phyloP scores from a whole-genome alignment of 2,329 filamentous ascomycete genomes.

The Verticillium tricorpus region DNA sequence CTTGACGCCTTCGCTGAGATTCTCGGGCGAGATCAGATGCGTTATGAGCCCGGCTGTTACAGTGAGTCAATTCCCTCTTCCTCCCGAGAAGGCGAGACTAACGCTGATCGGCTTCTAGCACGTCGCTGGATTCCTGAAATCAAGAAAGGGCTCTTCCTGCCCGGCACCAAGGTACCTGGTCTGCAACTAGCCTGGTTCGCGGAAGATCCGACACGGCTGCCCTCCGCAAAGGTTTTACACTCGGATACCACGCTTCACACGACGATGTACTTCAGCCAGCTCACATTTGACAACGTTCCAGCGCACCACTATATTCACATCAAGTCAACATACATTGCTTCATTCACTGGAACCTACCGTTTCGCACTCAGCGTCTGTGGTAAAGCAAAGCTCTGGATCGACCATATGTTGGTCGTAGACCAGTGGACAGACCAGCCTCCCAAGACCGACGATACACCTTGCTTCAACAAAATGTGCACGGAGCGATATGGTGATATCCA shows the following conservation, averaged over 20 bases:
- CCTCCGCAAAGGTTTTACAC: not conserved
- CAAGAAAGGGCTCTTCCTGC: no score
- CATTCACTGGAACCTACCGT: constrained; percentile 19
- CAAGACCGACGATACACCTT: constrained; percentile 47
- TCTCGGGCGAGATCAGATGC: constrained; percentile 8
- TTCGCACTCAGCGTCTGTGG: constrained; percentile 29
- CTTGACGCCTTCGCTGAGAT: constrained; percentile 21
- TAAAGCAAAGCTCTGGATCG: constrained; percentile 24
- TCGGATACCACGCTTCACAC: not conserved
- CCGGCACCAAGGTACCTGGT: no score
- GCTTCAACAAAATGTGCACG: constrained; percentile 26
- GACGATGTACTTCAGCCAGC: constrained; percentile 3
- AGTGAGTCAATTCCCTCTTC: constrained; percentile 16
- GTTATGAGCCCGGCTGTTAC: constrained; percentile 17
- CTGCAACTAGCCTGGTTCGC: no score
- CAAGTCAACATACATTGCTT: constrained; percentile 13
- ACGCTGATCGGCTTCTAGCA: no score
- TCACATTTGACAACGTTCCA: constrained; percentile 11
- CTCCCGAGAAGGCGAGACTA: constrained; percentile 12
- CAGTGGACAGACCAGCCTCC: constrained; percentile 19
- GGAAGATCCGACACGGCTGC: no score
- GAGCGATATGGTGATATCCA: constrained; percentile 19
- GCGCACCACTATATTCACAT: constrained; percentile 11
- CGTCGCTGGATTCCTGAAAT: no score
- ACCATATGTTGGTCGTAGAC: constrained; percentile 25